phyloP scores from a whole-genome alignment of 2,329 filamentous ascomycete species.

The Phialophora verrucosa region DNA sequence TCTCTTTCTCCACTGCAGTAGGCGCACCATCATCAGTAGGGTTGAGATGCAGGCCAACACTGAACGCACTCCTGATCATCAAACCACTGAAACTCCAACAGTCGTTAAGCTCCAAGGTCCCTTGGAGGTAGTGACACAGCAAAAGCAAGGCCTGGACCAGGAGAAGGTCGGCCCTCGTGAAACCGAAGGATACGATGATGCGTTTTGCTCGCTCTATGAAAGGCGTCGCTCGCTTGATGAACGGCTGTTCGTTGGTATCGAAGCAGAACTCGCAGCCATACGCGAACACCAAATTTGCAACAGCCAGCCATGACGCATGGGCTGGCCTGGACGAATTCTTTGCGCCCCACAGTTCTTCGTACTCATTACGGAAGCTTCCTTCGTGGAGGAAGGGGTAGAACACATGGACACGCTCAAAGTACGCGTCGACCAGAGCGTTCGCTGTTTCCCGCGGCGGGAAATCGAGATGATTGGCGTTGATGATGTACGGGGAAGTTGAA shows the following conservation, averaged over 20 bases:
- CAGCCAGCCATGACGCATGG: not conserved
- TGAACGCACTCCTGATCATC: too few species aligned
- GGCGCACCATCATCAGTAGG: too few species aligned
- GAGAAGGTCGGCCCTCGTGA: too few species aligned
- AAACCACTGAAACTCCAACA: too few species aligned
- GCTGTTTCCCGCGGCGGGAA: not conserved
- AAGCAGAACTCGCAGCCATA: not conserved
- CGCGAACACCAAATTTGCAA: not conserved
- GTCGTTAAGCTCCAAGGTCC: too few species aligned
- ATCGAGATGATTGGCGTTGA: not conserved
- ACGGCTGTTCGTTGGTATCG: too few species aligned
- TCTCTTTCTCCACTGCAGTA: not conserved
- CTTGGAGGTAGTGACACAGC: too few species aligned
- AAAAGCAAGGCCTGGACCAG: too few species aligned
- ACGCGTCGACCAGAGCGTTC: not conserved
- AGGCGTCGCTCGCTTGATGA: too few species aligned
- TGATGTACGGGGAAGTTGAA: not conserved
- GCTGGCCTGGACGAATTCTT: not conserved
- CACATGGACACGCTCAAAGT: not conserved
- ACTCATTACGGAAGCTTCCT: not conserved
- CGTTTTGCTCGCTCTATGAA: too few species aligned
- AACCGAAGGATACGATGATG: too few species aligned
- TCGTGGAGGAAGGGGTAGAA: not conserved
- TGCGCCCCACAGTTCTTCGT: not conserved
- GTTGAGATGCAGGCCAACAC: too few species aligned